Evolutionary conservation across 305 asterid species (phyloP), one percentile per base, ranked within the genome.

Genomic region (Fraxinus albicans): DNA sequence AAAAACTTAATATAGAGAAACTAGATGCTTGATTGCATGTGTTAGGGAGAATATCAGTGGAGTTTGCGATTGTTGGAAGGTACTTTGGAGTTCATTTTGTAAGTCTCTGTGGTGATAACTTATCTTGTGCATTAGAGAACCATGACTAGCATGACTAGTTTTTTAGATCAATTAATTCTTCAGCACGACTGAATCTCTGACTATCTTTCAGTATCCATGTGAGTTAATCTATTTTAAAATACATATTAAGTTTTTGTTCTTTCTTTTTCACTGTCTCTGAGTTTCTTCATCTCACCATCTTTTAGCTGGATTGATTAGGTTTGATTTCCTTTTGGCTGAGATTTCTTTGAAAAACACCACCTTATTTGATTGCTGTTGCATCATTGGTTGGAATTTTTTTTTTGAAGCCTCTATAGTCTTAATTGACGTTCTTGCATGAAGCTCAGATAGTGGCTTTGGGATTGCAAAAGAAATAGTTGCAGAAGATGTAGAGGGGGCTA

Each of bases 381-480:
- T 15, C 2, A 50, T 50, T 15, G 21, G 60, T 50, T 50, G 63
- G 23, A 4, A 50, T 38, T 44, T 17, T 1, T 15, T 0, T 60
- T 35, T 65, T 42, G 67, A 36, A 73, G 44, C 44, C 33, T 63
- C 72, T 70, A 69, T 29, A 29, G 13, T 15, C 78, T 77, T 76
- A 67, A 79, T 35, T 77, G 81, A 69, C 72, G 21, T 53, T 50
- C 80, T 53, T 76, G 77, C 83, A 82, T 89, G 85, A 83, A 81
- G 60, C 84, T 17, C 91, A 94, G 97, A 82, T 47, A 31, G 82
- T 84, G 88, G 83, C 87, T 87, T 84, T 33, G 87, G 80, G 84
- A 67, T 80, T 72, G 69, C 58, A 69, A 80, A 87, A 72, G 85
- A 83, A 65, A 69, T 33, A 74, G 25, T 67, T 82, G 83, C 77